Evolutionary conservation across 2,329 filamentous ascomycete genomes (phyloP).

Genomic region (Plenodomus lindquistii): DNA sequence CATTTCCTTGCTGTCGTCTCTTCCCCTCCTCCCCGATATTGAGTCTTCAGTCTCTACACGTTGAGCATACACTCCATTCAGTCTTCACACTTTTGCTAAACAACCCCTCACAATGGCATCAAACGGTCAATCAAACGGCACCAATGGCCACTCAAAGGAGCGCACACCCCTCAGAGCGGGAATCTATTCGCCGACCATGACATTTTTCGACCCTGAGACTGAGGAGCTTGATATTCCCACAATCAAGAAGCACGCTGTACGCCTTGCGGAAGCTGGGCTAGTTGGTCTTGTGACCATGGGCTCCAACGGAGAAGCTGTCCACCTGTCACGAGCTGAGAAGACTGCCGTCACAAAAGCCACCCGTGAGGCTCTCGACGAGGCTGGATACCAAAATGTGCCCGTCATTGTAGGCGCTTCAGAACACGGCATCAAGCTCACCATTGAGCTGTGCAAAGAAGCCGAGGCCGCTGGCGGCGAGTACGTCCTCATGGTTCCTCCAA

Average conservation of each 20-base stretch:
- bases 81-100: neutral
- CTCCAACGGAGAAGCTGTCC: conserved; percentile 87
- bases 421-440: conserved; percentile 78
- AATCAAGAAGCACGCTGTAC: conserved; percentile 79
- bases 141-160: conserved; percentile 42
- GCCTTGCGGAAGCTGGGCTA: conserved; percentile 75
- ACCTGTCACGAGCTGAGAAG: conserved; percentile 80
- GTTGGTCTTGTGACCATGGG: conserved; percentile 85
- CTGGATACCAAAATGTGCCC: conserved; percentile 74
- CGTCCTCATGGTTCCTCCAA: conserved; percentile 76
- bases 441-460: conserved; percentile 71
- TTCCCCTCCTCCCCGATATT: conserved; percentile 14
- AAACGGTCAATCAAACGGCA: conserved; percentile 37
- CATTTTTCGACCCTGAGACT: conserved; percentile 82
- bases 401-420: conserved; percentile 83
- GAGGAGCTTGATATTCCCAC: conserved; percentile 81
- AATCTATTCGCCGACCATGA: conserved; percentile 88
- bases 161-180: conserved; percentile 72
- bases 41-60: conserved; percentile 6
- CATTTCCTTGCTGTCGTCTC: conserved; percentile 14
- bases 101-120: conserved; percentile 23
- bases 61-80: neutral
- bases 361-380: conserved; percentile 78
- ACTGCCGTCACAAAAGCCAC: conserved; percentile 74
- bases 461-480: conserved; percentile 76